Percentiles rank a stretch among this genome's conserved stretches.
phyloP scores from a whole-genome alignment of 305 asterid species.

The Nicotiana rustica region DNA sequence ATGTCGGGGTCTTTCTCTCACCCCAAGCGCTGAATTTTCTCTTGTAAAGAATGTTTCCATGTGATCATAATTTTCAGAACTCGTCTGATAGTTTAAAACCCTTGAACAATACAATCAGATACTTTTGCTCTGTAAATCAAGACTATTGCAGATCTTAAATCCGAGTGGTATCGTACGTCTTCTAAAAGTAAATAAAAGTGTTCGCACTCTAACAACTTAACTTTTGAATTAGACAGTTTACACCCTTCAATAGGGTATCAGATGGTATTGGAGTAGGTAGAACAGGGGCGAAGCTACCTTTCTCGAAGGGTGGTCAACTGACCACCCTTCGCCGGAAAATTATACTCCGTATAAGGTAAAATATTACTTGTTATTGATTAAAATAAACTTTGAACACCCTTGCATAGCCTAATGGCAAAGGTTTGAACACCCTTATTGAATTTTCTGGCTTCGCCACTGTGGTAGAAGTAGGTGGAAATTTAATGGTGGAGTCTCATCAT shows the following conservation, averaged over 20 bases:
- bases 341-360: too few relatives aligned
- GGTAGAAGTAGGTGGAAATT: not conserved
- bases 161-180: not conserved
- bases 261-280: not conserved
- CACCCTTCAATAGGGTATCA: not conserved
- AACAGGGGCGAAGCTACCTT: too few relatives aligned
- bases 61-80: not conserved
- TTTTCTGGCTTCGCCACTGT: too few relatives aligned
- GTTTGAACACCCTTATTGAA: too few relatives aligned
- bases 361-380: too few relatives aligned
- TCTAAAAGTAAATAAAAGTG: not conserved
- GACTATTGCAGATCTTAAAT: not conserved
- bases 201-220: not conserved
- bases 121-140: not conserved
- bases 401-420: too few relatives aligned
- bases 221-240: not conserved
- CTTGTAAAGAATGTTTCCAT: slow-evolving; percentile 21
- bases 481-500: not conserved
- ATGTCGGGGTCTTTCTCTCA: not conserved
- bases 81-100: not conserved
- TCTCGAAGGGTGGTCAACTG: too few relatives aligned
- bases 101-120: not conserved
- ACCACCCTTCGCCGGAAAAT: too few relatives aligned
- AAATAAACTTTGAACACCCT: too few relatives aligned
- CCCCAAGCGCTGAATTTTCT: not conserved